phyloP scores from a whole-genome alignment of 352 stramenopile species.

The Plasmopara viticola region DNA sequence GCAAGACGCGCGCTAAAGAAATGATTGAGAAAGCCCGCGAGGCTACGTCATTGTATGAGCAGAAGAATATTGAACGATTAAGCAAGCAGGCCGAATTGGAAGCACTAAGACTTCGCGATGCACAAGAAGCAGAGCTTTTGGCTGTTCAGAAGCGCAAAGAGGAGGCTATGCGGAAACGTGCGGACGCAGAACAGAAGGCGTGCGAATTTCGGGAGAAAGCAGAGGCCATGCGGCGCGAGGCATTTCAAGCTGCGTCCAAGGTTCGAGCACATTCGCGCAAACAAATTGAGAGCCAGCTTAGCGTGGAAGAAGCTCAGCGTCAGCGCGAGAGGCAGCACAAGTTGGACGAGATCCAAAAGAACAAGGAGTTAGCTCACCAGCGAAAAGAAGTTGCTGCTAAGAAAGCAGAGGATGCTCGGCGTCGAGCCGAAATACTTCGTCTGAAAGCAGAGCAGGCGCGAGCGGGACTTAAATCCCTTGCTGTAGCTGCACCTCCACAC shows the following conservation, averaged over 20 bases:
- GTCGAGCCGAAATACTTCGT: slow-evolving; percentile 49
- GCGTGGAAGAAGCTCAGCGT: slow-evolving; percentile 50
- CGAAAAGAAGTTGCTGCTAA: slow-evolving; percentile 40
- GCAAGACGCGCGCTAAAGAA: slow-evolving; percentile 49
- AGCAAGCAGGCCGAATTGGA: slow-evolving; percentile 48
- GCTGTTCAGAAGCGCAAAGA: slow-evolving; percentile 53
- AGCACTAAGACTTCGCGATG: slow-evolving; percentile 30
- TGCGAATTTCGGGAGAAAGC: slow-evolving; percentile 50
- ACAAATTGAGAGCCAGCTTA: slow-evolving; percentile 62
- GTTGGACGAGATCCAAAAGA: slow-evolving; percentile 44
- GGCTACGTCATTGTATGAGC: slow-evolving; percentile 52
- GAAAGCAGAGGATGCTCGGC: slow-evolving; percentile 47
- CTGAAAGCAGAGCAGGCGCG: slow-evolving; percentile 46
- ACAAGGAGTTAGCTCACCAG: slow-evolving; percentile 35
- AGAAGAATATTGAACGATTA: slow-evolving; percentile 49
- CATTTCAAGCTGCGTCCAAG: slow-evolving; percentile 58
- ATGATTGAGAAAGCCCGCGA: slow-evolving; percentile 59
- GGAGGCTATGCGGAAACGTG: slow-evolving; percentile 52
- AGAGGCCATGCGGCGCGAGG: slow-evolving; percentile 52
- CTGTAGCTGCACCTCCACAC: not conserved
- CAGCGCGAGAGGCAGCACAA: slow-evolving; percentile 33
- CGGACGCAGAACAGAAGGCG: slow-evolving; percentile 62
- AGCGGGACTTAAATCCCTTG: slow-evolving; percentile 19
- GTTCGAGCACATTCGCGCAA: slow-evolving; percentile 55
- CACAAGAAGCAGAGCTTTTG: slow-evolving; percentile 36